Evolutionary conservation across 345 rosid species (phyloP).

Genomic region (Citrus hindsii): DNA sequence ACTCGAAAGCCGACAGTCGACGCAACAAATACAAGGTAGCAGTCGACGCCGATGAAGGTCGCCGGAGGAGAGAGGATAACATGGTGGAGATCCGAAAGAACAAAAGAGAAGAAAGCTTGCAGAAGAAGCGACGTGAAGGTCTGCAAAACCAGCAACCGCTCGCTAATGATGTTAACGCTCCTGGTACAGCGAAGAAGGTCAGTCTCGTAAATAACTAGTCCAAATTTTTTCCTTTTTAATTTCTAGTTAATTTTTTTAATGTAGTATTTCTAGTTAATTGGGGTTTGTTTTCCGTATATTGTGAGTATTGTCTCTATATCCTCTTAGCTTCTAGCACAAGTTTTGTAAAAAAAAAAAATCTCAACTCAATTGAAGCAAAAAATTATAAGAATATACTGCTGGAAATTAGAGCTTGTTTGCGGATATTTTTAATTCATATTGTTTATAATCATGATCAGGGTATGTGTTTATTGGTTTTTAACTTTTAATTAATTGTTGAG

Average conservation of each 20-base stretch:
- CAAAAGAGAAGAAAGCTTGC: conserved; percentile 79
- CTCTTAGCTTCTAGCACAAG: too few species aligned
- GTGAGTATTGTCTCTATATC: too few species aligned
- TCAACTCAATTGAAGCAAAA: too few species aligned
- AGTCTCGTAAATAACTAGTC: background rate
- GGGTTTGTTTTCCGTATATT: too few species aligned
- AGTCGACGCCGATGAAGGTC: conserved; percentile 81
- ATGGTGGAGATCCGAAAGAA: conserved; percentile 95
- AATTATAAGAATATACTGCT: too few species aligned
- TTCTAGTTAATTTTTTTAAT: conserved; percentile 1
- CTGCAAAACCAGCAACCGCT: conserved; percentile 50
- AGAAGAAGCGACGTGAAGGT: conserved; percentile 86
- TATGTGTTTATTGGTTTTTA: background rate
- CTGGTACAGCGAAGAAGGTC: conserved; percentile 60
- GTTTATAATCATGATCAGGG: background rate
- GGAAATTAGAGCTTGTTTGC: background rate
- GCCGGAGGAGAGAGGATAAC: conserved; percentile 85
- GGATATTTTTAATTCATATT: too few species aligned
- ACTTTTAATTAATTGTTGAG: background rate
- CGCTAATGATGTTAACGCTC: conserved; percentile 34
- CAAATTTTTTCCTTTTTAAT: background rate
- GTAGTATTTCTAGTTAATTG: background rate
- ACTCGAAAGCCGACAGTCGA: conserved; percentile 69
- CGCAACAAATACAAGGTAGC: conserved; percentile 78
- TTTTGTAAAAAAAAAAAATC: too few species aligned